Percentiles rank a stretch among this genome's conserved stretches.
Evolutionary conservation across 2,329 filamentous ascomycete genomes (phyloP).

Genomic region (Aspergillus unguis): DNA sequence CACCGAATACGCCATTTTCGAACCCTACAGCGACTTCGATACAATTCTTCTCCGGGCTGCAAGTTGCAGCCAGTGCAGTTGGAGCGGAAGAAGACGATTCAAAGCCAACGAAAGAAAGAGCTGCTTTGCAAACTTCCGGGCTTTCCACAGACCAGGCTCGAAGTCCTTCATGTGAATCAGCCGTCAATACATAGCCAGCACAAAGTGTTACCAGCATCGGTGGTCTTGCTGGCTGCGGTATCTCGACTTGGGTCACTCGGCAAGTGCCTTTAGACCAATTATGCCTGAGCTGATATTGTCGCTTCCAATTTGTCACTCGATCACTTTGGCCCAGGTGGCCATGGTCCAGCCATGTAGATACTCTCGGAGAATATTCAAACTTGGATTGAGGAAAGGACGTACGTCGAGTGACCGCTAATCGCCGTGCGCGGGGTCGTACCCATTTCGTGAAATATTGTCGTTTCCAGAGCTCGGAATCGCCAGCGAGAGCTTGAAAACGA

Average conservation of each 20-base stretch:
- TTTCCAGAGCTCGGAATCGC: conserved; percentile 89
- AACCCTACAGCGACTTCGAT: conserved; percentile 68
- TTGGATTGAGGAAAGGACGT: conserved; percentile 35
- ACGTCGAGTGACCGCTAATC: conserved; percentile 65
- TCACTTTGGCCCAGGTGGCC: conserved; percentile 51
- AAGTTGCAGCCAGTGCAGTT: conserved; percentile 50
- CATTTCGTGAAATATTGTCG: conserved; percentile 82
- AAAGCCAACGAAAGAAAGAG: conserved; percentile 27
- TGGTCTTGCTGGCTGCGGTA: conserved; percentile 55
- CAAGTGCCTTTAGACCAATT: conserved; percentile 88
- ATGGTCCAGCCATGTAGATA: conserved; percentile 62
- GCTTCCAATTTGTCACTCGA: conserved; percentile 72
- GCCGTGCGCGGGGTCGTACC: conserved; percentile 73
- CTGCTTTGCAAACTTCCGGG: conserved; percentile 59
- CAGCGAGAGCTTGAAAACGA: conserved; percentile 68
- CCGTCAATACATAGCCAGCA: conserved; percentile 74
- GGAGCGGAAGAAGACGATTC: conserved; percentile 60
- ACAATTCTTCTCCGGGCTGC: conserved; percentile 39
- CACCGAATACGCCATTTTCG: conserved; percentile 64
- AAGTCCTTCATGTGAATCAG: conserved; percentile 65
- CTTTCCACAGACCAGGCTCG: conserved; percentile 72
- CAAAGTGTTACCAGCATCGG: conserved; percentile 71
- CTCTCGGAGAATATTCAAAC: conserved; percentile 52
- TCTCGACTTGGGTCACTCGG: conserved; percentile 71
- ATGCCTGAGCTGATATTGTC: conserved; percentile 79